Evolutionary conservation across 148 eudicot genomes (phyloP).

Genomic region (Cornus kousa): DNA sequence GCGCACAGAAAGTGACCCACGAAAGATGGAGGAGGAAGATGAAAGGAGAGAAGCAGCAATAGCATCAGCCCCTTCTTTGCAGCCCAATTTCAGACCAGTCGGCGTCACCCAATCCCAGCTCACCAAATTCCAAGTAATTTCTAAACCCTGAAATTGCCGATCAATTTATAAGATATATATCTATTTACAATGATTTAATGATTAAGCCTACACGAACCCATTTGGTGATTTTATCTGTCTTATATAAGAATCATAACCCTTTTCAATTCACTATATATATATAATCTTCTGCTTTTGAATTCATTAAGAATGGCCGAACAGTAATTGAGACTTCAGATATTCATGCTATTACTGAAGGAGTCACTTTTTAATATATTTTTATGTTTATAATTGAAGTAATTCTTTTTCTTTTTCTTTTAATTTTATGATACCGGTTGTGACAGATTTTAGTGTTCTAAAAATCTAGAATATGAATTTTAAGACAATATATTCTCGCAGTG

Average conservation of each 20-base stretch:
- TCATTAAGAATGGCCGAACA: not conserved
- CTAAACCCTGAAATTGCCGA: conserved; percentile 5
- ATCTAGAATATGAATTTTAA: not conserved
- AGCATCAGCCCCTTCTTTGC: conserved; percentile 34
- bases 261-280: not conserved
- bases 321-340: not conserved
- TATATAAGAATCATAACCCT: too few relatives aligned
- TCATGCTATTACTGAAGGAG: not conserved
- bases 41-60: conserved; percentile 47
- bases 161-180: not conserved
- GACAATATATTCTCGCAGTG: not conserved
- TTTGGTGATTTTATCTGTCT: not conserved
- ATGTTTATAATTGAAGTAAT: too few relatives aligned
- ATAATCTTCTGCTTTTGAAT: not conserved
- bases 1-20: too few relatives aligned
- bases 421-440: not conserved
- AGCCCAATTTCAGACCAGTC: conserved; percentile 38
- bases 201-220: not conserved
- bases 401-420: not conserved
- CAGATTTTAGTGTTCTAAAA: not conserved
- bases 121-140: conserved; percentile 59
- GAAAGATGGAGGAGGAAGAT: conserved; percentile 34
- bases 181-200: not conserved
- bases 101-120: conserved; percentile 51
- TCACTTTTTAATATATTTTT: too few relatives aligned